A percentile compares a stretch with the other conserved stretches of the same genome.
These are phyloP conservation scores for Lolium rigidum DNA, from an alignment of 176 grass and related monocot genomes.

Conservation along the genomic window DNA sequence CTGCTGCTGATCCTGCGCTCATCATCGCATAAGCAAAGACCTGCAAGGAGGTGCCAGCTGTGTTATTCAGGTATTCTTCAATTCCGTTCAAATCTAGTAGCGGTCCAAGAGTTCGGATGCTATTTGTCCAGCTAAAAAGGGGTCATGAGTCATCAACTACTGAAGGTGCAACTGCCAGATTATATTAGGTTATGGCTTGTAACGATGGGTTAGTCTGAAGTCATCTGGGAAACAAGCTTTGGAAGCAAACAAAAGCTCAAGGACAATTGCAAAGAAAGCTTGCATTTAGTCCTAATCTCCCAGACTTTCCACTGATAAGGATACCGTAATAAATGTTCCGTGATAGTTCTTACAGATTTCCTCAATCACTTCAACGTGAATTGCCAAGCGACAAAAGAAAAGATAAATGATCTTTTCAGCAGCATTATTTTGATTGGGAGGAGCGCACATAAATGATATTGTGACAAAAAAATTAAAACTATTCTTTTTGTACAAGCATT, in stretches of 20 bases:
- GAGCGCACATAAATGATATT: not conserved
- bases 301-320: not conserved
- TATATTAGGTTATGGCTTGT: conserved; percentile 22
- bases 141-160: conserved; percentile 12
- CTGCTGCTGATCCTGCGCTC: conserved; percentile 74
- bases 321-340: not conserved
- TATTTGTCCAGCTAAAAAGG: conserved; percentile 8
- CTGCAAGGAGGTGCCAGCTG: conserved; percentile 41
- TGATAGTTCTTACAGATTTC: not conserved
- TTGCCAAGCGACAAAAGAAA: conserved; percentile 8
- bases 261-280: conserved; percentile 20
- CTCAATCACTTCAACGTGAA: conserved; percentile 4
- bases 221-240: conserved; percentile 1
- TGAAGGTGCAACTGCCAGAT: conserved; percentile 19
- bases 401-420: not conserved
- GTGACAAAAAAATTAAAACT: no score
- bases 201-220: not conserved
- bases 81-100: not conserved
- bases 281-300: conserved; percentile 6
- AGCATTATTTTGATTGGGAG: not conserved
- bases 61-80: conserved; percentile 23
- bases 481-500: not conserved
- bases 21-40: conserved; percentile 80
- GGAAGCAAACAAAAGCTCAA: conserved; percentile 28
- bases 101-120: not conserved